phyloP scores from a whole-genome alignment of 2,329 filamentous ascomycete species.

The Metarhizium sp. region DNA sequence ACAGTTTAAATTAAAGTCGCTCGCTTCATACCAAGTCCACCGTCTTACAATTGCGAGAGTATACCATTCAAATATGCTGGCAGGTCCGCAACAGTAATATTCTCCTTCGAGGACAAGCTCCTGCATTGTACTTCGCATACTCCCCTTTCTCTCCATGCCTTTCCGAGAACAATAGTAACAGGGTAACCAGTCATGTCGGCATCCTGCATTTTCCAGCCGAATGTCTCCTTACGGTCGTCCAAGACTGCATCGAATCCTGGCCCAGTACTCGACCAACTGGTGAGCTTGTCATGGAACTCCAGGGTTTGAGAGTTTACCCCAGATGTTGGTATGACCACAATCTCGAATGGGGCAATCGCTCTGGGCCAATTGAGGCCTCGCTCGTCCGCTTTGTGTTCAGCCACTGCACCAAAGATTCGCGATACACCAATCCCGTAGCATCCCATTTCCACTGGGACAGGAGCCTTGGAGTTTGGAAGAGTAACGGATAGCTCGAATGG shows the following conservation, averaged over 20 bases:
- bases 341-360: constrained; percentile 76
- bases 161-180: constrained; percentile 70
- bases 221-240: constrained; percentile 59
- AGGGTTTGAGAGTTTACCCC: constrained; percentile 38
- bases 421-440: constrained; percentile 94
- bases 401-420: constrained; percentile 78
- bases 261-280: constrained; percentile 8
- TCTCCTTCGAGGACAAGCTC: constrained; percentile 50
- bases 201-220: constrained; percentile 84
- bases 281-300: constrained; percentile 55
- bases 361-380: constrained; percentile 82
- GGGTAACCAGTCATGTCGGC: constrained; percentile 87
- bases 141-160: constrained; percentile 48
- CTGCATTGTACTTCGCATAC: constrained; percentile 75
- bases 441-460: constrained; percentile 73
- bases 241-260: constrained; percentile 53
- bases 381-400: constrained; percentile 62
- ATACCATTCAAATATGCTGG: constrained; percentile 33
- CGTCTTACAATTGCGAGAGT: constrained; percentile 38
- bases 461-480: constrained; percentile 18
- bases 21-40: background rate
- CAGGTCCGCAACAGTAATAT: constrained; percentile 39
- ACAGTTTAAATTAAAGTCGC: background rate
- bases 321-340: constrained; percentile 51
- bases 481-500: constrained; percentile 59